Evolutionary conservation across 2,329 filamentous ascomycete genomes (phyloP).

Genomic region (Sclerotinia subarctica): DNA sequence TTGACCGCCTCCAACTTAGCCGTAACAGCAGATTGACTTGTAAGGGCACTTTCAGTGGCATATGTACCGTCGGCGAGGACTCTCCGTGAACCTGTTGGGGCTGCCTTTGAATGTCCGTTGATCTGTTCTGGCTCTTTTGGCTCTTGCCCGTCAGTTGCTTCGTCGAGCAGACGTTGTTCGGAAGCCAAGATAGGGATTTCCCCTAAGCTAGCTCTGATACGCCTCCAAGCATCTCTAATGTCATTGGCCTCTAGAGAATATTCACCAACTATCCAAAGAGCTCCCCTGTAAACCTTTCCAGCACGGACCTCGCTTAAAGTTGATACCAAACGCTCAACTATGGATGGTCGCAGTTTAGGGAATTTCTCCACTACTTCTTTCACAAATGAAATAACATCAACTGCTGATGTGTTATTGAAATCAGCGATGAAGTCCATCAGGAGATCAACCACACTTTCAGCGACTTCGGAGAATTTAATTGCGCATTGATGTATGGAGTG

Average conservation of each 20-base stretch:
- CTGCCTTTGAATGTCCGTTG: constrained; percentile 77
- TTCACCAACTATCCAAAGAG: constrained; percentile 96
- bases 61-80: constrained; percentile 96
- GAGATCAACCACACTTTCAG: constrained; percentile 90
- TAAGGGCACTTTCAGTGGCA: constrained; percentile 92
- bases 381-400: constrained; percentile 97
- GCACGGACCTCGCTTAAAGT: constrained; percentile 91
- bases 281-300: constrained; percentile 94
- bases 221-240: constrained; percentile 94
- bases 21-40: constrained; percentile 83
- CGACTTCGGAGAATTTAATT: constrained; percentile 98
- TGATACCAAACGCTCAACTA: constrained; percentile 82
- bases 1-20: constrained; percentile 95
- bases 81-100: constrained; percentile 80
- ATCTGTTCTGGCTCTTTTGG: constrained; percentile 62
- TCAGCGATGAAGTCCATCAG: constrained; percentile 99
- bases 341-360: constrained; percentile 80
- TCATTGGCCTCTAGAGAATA: constrained; percentile 93
- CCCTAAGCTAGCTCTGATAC: constrained; percentile 86
- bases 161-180: constrained; percentile 86
- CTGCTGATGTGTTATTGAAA: constrained; percentile 93
- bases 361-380: constrained; percentile 99
- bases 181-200: constrained; percentile 97
- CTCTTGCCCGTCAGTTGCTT: constrained; percentile 68
- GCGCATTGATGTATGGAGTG: constrained; percentile 97